A percentile compares a stretch with the other conserved stretches of the same genome.
Evolutionary conservation across 805 yeast genomes (phyloP).

Genomic region (Lipomyces oligophaga): DNA sequence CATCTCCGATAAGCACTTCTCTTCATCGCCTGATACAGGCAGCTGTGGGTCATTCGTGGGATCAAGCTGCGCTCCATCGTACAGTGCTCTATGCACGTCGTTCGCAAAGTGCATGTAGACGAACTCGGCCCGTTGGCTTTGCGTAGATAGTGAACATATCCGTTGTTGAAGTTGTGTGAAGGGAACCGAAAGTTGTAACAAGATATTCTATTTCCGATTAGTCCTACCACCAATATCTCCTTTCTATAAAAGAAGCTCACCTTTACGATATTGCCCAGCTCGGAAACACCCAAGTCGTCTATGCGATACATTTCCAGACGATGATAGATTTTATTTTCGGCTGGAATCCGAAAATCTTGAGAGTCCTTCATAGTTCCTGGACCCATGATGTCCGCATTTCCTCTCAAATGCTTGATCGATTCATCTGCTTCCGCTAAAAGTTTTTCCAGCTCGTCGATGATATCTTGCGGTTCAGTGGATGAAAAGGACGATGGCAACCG

Average conservation of each 20-base stretch:
- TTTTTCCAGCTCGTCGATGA: conserved; percentile 16
- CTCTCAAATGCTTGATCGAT: conserved; percentile 10
- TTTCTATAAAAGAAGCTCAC: conserved; percentile 1
- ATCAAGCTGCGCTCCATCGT: conserved; percentile 20
- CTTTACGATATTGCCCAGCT: conserved; percentile 28
- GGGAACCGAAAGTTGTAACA: conserved; percentile 47
- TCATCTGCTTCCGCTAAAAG: conserved; percentile 8
- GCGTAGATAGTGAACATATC: conserved; percentile 15
- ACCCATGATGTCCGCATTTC: conserved; percentile 18
- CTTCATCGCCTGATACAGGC: conserved; percentile 16
- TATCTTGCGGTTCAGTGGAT: conserved; percentile 1
- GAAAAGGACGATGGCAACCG: background rate
- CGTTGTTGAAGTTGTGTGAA: conserved; percentile 39
- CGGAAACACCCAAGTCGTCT: conserved; percentile 21
- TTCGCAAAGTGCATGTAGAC: conserved; percentile 29
- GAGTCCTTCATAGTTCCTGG: conserved; percentile 24
- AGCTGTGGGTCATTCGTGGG: conserved; percentile 10
- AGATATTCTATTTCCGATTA: conserved; percentile 16
- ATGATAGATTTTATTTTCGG: conserved; percentile 13
- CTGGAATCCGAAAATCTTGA: background rate
- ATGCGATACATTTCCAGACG: conserved; percentile 26
- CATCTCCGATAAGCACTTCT: conserved; percentile 26
- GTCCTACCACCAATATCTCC: background rate
- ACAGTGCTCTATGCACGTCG: conserved; percentile 22
- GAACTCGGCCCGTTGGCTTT: conserved; percentile 16